Evolutionary conservation across 1,284 basidiomycete species (phyloP).

Genomic region (Microbotryum intermedium): DNA sequence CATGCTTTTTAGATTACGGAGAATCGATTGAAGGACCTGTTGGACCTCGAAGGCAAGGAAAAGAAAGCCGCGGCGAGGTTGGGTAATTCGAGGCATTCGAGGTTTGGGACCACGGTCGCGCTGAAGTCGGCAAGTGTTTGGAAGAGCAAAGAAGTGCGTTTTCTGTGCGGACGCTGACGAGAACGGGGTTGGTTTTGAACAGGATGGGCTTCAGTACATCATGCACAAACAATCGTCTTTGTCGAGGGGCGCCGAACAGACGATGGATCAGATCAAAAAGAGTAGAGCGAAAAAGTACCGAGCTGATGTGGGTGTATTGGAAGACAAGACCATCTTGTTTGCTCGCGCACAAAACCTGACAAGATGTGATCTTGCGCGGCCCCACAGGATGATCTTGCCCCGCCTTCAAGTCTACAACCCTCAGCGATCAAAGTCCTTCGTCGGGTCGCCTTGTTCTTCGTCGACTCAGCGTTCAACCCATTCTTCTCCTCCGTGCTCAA

Average conservation of each 20-base stretch:
- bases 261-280: constrained; percentile 71
- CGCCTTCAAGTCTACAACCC: constrained; percentile 53
- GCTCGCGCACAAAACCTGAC: background rate
- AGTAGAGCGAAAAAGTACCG: constrained; percentile 51
- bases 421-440: constrained; percentile 62
- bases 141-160: background rate
- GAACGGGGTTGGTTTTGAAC: background rate
- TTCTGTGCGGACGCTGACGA: background rate
- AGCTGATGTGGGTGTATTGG: constrained; percentile 42
- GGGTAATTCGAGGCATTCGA: constrained; percentile 67
- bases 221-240: constrained; percentile 78
- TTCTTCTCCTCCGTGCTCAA: constrained; percentile 76
- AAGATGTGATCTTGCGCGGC: background rate
- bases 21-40: constrained; percentile 42
- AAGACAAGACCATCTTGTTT: too few relatives aligned
- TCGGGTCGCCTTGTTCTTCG: constrained; percentile 58
- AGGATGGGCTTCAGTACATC: constrained; percentile 47
- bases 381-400: constrained; percentile 45
- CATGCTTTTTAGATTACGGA: constrained; percentile 16
- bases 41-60: constrained; percentile 38
- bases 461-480: constrained; percentile 74
- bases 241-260: constrained; percentile 56
- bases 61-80: constrained; percentile 1
- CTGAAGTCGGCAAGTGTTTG: constrained; percentile 48
- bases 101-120: constrained; percentile 84